Percentiles rank a stretch among this genome's conserved stretches.
Conservation (phyloP, 768 basidiomycete genomes). For the Rhizopogon rudus region DNA sequence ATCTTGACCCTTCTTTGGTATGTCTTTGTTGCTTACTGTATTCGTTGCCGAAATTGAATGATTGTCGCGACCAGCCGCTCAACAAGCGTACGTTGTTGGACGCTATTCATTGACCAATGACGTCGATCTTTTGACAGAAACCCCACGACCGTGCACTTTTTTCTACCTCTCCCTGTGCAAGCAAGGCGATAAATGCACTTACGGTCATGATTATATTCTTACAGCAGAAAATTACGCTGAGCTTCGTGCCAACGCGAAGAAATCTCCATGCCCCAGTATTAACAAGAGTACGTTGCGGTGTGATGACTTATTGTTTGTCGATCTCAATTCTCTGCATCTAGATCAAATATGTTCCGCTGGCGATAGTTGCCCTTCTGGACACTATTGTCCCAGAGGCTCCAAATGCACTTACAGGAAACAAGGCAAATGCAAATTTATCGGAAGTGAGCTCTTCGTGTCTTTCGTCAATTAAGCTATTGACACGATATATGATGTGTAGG, state of each 20-base stretch:
- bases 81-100: slow-evolving; percentile 22
- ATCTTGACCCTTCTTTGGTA: slow-evolving; percentile 6
- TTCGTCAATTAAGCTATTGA: neutral
- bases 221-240: slow-evolving; percentile 23
- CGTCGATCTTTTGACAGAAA: slow-evolving; percentile 17
- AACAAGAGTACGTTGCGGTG: slow-evolving; percentile 20
- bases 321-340: neutral
- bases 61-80: slow-evolving; percentile 19
- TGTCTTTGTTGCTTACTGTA: neutral
- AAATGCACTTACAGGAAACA: slow-evolving; percentile 29
- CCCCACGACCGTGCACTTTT: slow-evolving; percentile 34
- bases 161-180: slow-evolving; percentile 28
- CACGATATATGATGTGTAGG: neutral
- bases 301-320: neutral
- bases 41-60: neutral
- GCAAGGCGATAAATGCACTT: slow-evolving; percentile 27
- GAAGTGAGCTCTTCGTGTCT: slow-evolving; percentile 17
- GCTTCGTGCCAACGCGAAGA: slow-evolving; percentile 27
- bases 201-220: slow-evolving; percentile 29
- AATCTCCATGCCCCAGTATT: slow-evolving; percentile 27
- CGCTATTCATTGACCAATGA: neutral
- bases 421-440: slow-evolving; percentile 29
- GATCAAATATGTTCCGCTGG: slow-evolving; percentile 22
- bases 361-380: slow-evolving; percentile 29
- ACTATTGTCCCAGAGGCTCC: slow-evolving; percentile 31